Evolutionary conservation across 805 yeast genomes (phyloP).

Genomic region (Saturnispora silvae): DNA sequence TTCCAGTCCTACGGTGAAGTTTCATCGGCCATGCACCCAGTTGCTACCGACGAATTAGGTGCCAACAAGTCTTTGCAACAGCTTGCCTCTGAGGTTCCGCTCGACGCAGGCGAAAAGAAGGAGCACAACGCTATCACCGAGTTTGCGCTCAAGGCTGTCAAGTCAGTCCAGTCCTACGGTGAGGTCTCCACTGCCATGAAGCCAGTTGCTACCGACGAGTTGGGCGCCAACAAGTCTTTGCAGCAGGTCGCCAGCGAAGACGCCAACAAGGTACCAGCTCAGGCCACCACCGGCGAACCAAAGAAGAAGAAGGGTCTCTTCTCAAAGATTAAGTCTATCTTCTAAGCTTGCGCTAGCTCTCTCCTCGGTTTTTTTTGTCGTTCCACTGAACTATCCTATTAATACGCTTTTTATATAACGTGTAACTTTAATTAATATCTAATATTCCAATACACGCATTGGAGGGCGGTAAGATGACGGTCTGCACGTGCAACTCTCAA

Average conservation of each 20-base stretch:
- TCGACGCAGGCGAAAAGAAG: slow-evolving; percentile 1
- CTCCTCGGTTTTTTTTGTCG: background rate
- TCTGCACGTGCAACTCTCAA: no score
- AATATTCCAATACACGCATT: no score
- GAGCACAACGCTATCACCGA: slow-evolving; percentile 1
- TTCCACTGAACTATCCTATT: background rate
- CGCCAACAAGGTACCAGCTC: background rate
- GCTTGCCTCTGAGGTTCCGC: slow-evolving; percentile 5
- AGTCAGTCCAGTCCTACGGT: slow-evolving; percentile 7
- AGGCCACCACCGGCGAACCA: background rate
- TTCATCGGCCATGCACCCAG: slow-evolving; percentile 6
- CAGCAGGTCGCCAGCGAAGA: slow-evolving; percentile 6
- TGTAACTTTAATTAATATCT: background rate
- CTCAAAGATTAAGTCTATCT: slow-evolving; percentile 7
- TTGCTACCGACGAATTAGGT: slow-evolving; percentile 6
- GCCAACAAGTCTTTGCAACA: slow-evolving; percentile 8
- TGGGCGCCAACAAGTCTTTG: slow-evolving; percentile 6
- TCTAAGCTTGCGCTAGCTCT: background rate
- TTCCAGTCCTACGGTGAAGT: slow-evolving; percentile 7
- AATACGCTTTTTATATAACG: background rate
- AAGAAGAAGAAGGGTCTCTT: slow-evolving; percentile 9
- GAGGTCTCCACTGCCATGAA: slow-evolving; percentile 7
- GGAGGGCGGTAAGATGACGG: no score
- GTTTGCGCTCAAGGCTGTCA: slow-evolving; percentile 5
- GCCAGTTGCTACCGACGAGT: slow-evolving; percentile 6